Base-by-base conservation (phyloP, 1,139 yeast species). In the Yamadazyma triangularis region DNA sequence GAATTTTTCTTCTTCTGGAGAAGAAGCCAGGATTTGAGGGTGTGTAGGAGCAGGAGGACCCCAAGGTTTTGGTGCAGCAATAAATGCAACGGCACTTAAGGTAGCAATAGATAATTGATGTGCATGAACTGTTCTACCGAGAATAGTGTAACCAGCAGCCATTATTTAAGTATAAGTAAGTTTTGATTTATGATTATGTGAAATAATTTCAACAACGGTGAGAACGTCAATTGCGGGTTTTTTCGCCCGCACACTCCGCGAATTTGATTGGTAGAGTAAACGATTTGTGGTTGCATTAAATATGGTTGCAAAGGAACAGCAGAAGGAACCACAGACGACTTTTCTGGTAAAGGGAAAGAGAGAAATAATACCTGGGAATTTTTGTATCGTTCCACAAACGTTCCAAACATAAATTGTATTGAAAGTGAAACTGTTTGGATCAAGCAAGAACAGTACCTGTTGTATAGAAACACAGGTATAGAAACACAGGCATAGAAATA, bases 1-100 rank as follows among this genome's bases (percentile, higher is more conserved):
- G 67, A 82, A 89, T 61, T 81, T 80, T 60, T 85, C 95, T 68
- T 89, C 97, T 50, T 87, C 96, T 47, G 88, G 77, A 36, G 88
- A 75, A 36, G 78, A 60, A 42, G 96, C 95, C 45, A 77, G 74
- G 59, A 87, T 74, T 35, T 81, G 68, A 40, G 91, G 87, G 48
- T 69, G 69, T 39, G 68, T 63, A 41, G 81, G 75, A 42, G 76
- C 71, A 42, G 75, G 59, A 13, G 76, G 58, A 23, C 73, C 70
- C 77, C 86, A 81, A 51, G 91, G 91, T 61, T 82, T 81, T 56
- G 91, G 91, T 27, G 65, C 52, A 41, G 68, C 77, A 35, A 74
- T 50, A 30, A 79, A 58, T 25, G 69, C 71, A 39, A 81, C 83
- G 23, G 76, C 60, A 44, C 81, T 77, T 48, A 81, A 65, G 29